These are phyloP conservation scores for Pachysolen tannophilus DNA, from an alignment of 805 yeast species.

Conservation along the genomic window DNA sequence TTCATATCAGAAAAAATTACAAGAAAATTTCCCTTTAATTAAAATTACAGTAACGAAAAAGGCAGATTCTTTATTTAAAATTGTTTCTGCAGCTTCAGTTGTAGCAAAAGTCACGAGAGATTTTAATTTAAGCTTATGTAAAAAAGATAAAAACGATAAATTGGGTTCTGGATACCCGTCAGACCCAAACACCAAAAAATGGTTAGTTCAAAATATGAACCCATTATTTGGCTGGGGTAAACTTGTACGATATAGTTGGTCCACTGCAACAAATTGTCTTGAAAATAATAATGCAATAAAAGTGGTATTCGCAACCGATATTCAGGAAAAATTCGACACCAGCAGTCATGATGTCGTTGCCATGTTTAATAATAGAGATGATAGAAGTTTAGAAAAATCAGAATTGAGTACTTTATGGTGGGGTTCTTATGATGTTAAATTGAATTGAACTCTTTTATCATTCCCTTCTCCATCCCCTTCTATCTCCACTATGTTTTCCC, in stretches of 20 bases:
- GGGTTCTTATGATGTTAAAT: constrained; percentile 4
- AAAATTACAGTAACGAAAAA: constrained; percentile 83
- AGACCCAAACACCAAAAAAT: constrained; percentile 77
- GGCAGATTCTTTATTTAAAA: constrained; percentile 88
- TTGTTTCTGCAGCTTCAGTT: constrained; percentile 90
- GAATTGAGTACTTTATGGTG: constrained; percentile 10
- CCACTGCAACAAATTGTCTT: constrained; percentile 74
- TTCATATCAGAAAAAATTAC: constrained; percentile 70
- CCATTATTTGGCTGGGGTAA: constrained; percentile 80
- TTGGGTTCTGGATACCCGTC: constrained; percentile 95
- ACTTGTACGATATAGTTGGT: constrained; percentile 86
- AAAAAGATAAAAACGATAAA: constrained; percentile 22
- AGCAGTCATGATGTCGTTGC: constrained; percentile 2
- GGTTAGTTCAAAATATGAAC: constrained; percentile 62
- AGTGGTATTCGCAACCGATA: constrained; percentile 56
- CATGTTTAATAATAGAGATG: constrained; percentile 6
- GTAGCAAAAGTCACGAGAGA: constrained; percentile 97
- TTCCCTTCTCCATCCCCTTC: background rate
- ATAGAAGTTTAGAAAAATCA: background rate
- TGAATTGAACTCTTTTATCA: background rate
- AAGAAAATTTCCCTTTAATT: constrained; percentile 57
- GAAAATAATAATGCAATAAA: constrained; percentile 40
- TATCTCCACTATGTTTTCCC: background rate
- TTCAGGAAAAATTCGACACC: constrained; percentile 14
- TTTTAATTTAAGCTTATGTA: constrained; percentile 34